These are phyloP conservation scores for Crithidia fasciculata DNA, from an alignment of 208 protist genomes.

Conservation along the genomic window DNA sequence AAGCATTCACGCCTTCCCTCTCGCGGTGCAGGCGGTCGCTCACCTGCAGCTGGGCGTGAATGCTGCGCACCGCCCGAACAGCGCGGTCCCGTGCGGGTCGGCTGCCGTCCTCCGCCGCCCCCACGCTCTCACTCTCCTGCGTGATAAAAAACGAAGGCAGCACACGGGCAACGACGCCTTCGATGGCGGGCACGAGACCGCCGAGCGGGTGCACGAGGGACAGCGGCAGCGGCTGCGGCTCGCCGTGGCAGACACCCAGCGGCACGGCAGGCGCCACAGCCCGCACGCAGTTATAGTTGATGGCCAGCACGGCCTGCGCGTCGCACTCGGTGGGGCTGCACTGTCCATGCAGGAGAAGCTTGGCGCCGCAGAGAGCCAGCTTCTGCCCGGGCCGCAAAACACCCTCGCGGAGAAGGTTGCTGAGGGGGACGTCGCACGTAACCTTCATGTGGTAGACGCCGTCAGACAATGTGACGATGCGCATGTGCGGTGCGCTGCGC, in stretches of 20 bases:
- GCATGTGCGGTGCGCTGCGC: conserved; percentile 56
- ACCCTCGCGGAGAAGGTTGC: conserved; percentile 65
- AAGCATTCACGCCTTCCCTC: neutral
- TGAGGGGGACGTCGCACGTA: conserved; percentile 77
- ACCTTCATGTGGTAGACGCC: conserved; percentile 75
- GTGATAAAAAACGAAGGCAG: conserved; percentile 75
- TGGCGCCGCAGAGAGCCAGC: conserved; percentile 72
- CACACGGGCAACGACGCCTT: conserved; percentile 69
- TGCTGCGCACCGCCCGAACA: conserved; percentile 43
- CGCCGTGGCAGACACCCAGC: conserved; percentile 57
- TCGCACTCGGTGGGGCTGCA: conserved; percentile 65
- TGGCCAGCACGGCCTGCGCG: conserved; percentile 47
- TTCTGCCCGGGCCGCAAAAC: conserved; percentile 59
- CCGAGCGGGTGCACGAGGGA: conserved; percentile 60
- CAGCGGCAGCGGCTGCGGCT: conserved; percentile 57
- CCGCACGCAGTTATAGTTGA: conserved; percentile 86
- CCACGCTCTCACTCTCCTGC: conserved; percentile 7
- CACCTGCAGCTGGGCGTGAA: conserved; percentile 50
- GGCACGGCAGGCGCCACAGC: conserved; percentile 41
- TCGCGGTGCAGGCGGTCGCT: conserved; percentile 26
- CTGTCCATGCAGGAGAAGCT: conserved; percentile 42
- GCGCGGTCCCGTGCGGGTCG: conserved; percentile 9
- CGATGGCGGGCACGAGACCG: conserved; percentile 74
- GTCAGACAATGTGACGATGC: conserved; percentile 66
- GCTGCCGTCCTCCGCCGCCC: conserved; percentile 12